Evolutionary conservation across 169 alveolate genomes (phyloP), one percentile per base, ranked within the genome.

Genomic region (Theileria orientalis): DNA sequence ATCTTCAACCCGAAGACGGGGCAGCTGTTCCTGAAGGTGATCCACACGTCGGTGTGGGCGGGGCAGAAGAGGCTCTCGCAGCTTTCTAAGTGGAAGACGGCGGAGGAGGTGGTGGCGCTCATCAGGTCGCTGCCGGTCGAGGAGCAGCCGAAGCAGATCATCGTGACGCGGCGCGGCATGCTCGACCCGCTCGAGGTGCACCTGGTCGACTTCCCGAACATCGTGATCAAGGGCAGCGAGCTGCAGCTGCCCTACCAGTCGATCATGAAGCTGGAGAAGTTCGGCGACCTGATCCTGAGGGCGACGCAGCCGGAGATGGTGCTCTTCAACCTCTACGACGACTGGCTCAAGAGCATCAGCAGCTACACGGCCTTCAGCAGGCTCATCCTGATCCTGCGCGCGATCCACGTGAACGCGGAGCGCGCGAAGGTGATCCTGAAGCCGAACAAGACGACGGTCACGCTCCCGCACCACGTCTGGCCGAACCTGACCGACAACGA

Each of bases 101-200:
- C 99, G 0, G 99, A 98, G 86, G 99, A 98, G 87, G 99, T 97
- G 2, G 99, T 99, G n/a, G 99, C 99, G n/a, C 84, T 98, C 76
- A 98, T 98, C 84, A 93, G 99, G 76, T 97, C 99, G 2, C 83
- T 98, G 68, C 99, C 99, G 19, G 98, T 97, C n/a, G 99, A 98
- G 83, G 99, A 98, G 83, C 98, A 98, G 89, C 99, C 99, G 32
- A 97, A 97, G 84, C 98, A 97, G 90, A 96, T 98, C 74, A 98
- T 98, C 37, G 99, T 98, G 30, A 98, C 99, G 14, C 91, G 99
- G 57, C 97, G 97, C 87, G 99, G 99, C 61, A 97, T 98, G 99
- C 92, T 98, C 46, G 99, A 98, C 83, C 99, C 99, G 27, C 90
- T 98, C 52, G 99, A 98, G 92, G 99, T 96, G 23, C 99, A 98